These are phyloP conservation scores for Neopestalotiopsis clavispora DNA, from an alignment of 2,329 filamentous ascomycete genomes.

Conservation along the genomic window DNA sequence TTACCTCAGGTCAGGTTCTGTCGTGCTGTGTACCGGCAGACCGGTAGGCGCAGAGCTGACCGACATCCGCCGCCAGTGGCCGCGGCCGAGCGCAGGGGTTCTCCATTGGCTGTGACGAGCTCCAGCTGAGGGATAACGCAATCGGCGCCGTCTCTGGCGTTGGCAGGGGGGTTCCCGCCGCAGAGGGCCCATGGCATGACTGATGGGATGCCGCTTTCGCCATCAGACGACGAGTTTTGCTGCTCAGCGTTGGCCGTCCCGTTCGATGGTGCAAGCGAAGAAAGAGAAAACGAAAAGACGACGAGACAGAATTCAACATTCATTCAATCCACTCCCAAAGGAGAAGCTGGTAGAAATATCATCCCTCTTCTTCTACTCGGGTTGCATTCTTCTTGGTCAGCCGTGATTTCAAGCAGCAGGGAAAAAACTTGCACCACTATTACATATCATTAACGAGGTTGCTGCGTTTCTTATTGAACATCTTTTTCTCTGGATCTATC, in stretches of 20 bases:
- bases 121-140: slow-evolving; percentile 17
- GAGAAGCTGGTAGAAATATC: slow-evolving; percentile 12
- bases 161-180: neutral
- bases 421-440: neutral
- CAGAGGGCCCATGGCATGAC: slow-evolving; percentile 4
- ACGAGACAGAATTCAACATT: neutral
- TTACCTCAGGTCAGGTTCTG: neutral
- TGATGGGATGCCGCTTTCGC: slow-evolving; percentile 10
- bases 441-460: neutral
- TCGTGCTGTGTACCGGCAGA: slow-evolving; percentile 6
- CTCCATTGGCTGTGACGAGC: slow-evolving; percentile 17
- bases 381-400: neutral
- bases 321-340: neutral
- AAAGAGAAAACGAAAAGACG: slow-evolving; percentile 2
- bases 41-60: slow-evolving; percentile 3
- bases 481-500: neutral
- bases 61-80: slow-evolving; percentile 14
- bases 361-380: neutral
- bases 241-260: neutral
- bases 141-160: slow-evolving; percentile 15
- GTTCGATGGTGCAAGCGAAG: neutral
- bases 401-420: neutral
- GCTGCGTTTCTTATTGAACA: neutral
- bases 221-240: slow-evolving; percentile 13
- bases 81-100: neutral